Evolutionary conservation across 495 filamentous ascomycete genomes (phyloP), one percentile per base, ranked within the genome.

Genomic region (Podospora australis): DNA sequence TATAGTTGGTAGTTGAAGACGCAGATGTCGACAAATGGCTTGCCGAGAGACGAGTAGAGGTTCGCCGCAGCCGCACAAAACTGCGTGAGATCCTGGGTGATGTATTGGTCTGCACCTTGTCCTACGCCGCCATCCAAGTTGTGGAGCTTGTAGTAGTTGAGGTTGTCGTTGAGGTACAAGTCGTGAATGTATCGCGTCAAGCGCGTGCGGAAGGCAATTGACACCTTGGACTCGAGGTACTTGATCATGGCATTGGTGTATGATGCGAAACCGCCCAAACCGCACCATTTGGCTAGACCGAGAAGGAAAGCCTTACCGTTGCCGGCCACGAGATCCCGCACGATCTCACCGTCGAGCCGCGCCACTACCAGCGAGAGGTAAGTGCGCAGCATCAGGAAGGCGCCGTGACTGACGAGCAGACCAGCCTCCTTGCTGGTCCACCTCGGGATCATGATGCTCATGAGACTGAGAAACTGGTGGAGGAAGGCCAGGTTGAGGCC

Each of bases 191-290:
- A 99, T 52, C 94, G 74, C 14, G 94, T 99, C 21, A 99, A 71
- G 2, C 94, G 83, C 6, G 94, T 99, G 28, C 94, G 87, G 77
- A 99, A 99, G 36, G 94, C 88, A 48, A 99, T 99, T 11, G 90
- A 94, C 39, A 97, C 87, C 72, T 99, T 99, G 40, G 87, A 87
- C 62, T 99, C 91, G 45, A 99, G 78, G 68, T 90, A 99, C 67
- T 96, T 96, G 69, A 99, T 97, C 83, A 89, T 91, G 29, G 89
- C 87, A 63, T 96, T 96, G 29, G 88, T 94, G 61, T 95, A 95
- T 1, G 87, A 90, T 14, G 87, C 87, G 54, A 95, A 78, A 32
- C 75, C 77, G 35, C 81, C 80, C 29, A 76, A 64, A 1, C 77
- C 77, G 51, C 73, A 77, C 75, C 75, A 80, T 70, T 96, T 96